Conservation (phyloP, 176 grass and related monocot species). For the Chrysopogon serrulatus region DNA sequence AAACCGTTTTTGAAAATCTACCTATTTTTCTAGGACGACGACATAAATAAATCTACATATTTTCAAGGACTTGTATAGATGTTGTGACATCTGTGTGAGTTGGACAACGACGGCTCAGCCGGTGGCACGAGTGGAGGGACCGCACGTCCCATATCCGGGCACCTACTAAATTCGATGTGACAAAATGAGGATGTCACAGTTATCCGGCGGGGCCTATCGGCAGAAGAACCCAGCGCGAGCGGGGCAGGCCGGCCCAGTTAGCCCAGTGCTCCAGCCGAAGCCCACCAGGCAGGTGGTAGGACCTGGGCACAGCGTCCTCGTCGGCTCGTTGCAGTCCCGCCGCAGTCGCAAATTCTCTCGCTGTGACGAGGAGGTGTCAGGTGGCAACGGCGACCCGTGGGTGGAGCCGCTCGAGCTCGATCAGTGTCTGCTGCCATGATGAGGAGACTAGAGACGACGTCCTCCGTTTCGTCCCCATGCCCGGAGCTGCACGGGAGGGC, state of each 20-base stretch:
- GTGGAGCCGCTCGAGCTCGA: background rate
- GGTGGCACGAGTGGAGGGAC: background rate
- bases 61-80: too few species aligned
- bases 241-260: background rate
- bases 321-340: background rate
- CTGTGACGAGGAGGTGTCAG: too few species aligned
- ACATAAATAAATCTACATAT: too few species aligned
- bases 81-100: too few species aligned
- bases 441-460: background rate
- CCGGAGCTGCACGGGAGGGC: background rate
- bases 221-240: background rate
- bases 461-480: background rate
- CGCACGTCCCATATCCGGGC: background rate
- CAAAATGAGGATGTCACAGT: background rate
- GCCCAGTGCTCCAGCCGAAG: background rate
- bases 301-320: background rate
- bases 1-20: too few species aligned
- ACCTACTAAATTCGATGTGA: background rate
- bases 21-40: too few species aligned
- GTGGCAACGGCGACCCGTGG: background rate
- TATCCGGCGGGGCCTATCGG: background rate
- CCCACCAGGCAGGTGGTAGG: too few species aligned
- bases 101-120: conserved; percentile 4
- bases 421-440: background rate
- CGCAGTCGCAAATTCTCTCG: too few species aligned